These are phyloP conservation scores for Xeromyces bisporus DNA, from an alignment of 495 filamentous ascomycete species.

Conservation along the genomic window DNA sequence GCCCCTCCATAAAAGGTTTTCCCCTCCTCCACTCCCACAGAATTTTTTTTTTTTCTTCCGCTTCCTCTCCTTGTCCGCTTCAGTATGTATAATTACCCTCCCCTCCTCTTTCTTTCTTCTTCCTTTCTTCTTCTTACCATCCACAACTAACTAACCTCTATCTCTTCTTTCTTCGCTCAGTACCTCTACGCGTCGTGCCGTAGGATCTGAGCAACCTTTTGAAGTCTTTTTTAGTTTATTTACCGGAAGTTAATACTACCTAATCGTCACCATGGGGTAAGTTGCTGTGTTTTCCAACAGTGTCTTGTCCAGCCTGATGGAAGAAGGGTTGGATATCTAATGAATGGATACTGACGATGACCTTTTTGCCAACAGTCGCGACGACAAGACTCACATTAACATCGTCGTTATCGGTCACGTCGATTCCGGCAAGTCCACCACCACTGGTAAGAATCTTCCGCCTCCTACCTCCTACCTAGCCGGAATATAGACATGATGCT, in stretches of 20 bases:
- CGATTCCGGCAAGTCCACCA: slow-evolving; percentile 99
- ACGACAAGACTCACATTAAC: slow-evolving; percentile 75
- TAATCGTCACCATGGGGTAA: slow-evolving; percentile 37
- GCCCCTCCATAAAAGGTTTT: slow-evolving; percentile 38
- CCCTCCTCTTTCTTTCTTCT: slow-evolving; percentile 8
- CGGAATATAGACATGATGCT: slow-evolving; percentile 11
- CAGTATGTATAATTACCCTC: slow-evolving; percentile 32
- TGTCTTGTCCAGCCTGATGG: too few species aligned
- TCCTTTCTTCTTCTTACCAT: slow-evolving; percentile 20
- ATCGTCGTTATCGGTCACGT: slow-evolving; percentile 99
- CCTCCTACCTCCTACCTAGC: slow-evolving; percentile 5
- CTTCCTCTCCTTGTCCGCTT: slow-evolving; percentile 28
- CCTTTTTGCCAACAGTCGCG: slow-evolving; percentile 44
- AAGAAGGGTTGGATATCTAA: too few species aligned
- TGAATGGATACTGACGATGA: slow-evolving; percentile 9
- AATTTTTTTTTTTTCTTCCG: slow-evolving; percentile 23
- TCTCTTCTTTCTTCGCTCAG: slow-evolving; percentile 23
- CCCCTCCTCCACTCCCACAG: slow-evolving; percentile 28
- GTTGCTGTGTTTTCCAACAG: slow-evolving; percentile 10
- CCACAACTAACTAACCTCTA: too few species aligned
- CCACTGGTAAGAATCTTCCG: slow-evolving; percentile 44
- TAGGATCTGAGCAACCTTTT: slow-evolving; percentile 32
- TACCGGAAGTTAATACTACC: slow-evolving; percentile 22
- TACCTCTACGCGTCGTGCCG: slow-evolving; percentile 36
- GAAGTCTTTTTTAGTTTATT: slow-evolving; percentile 29